Base-by-base conservation (phyloP, 768 basidiomycete species). In the Russula emetica region DNA sequence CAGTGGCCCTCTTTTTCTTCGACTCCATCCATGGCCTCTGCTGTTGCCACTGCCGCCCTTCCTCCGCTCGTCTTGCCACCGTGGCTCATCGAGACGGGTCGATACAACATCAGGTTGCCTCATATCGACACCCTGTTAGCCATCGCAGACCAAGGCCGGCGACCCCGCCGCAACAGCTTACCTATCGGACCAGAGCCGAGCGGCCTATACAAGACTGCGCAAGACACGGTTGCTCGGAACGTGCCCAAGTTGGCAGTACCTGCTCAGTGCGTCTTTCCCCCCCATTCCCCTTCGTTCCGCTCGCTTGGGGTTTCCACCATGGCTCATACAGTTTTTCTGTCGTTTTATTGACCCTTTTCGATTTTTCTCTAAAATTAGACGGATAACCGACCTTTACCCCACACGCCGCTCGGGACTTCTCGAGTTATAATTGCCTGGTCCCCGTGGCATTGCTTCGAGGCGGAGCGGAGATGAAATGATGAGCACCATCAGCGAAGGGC, bases 181-280 rank as follows among this genome's bases (percentile, higher is more conserved):
- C 36, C 63, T 8, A 60, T 64, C 34, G 58, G 45, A 55, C 63
- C 63, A 1, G 58, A 30, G 11, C 63, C 63, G 22, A 55, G 47
- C 47, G 63, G 63, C 5, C 58, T 64, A 11, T 64, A 64, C 53
- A 64, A 64, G 28, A 64, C 63, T 8, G 58, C 63, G 13, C 63
- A 55, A 18, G 63, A 64, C 22, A 64, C 63, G 38, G 26, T 60
- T 18, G 30, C 38, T 30, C 40, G 58, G 28, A 54, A 64, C 8
- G 58, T 64, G 14, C 63, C 58, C 7, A 64, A 64, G 53, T 53
- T 64, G 10, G 47, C 47, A 14, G 26, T 64, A 13, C 63, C 63
- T 20, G 55, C 53, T 40, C 45, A 11, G 63, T 60, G 55, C 22
- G 63, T 28, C 20, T 38, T n/a, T 44, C 16, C 30, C 11, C 28